Evolutionary conservation across 208 protist species (phyloP).

Genomic region (Porcisia deanei): DNA sequence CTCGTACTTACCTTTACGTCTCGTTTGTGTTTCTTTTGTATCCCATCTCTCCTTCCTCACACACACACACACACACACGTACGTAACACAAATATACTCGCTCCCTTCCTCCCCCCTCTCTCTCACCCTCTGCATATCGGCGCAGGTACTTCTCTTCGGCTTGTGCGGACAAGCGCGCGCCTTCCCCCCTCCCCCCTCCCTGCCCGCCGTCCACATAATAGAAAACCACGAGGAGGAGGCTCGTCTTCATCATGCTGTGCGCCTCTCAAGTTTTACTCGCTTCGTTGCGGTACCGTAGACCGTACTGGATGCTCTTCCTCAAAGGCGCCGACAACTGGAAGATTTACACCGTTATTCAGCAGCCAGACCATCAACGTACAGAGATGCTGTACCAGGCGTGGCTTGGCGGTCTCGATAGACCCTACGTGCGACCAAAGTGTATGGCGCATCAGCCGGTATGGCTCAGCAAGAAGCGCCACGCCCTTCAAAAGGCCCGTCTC

Average conservation of each 20-base stretch:
- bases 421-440: slow-evolving; percentile 89
- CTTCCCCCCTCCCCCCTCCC: neutral
- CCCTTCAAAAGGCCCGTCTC: slow-evolving; percentile 80
- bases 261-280: slow-evolving; percentile 30
- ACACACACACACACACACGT: slow-evolving; percentile 8
- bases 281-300: slow-evolving; percentile 55
- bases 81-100: neutral
- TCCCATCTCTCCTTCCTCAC: neutral
- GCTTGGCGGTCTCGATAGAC: slow-evolving; percentile 89
- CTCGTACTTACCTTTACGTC: neutral
- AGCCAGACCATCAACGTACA: slow-evolving; percentile 90
- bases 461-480: slow-evolving; percentile 89
- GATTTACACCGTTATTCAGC: slow-evolving; percentile 92
- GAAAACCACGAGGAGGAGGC: neutral
- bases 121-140: too few species aligned
- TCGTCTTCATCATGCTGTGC: slow-evolving; percentile 32
- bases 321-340: slow-evolving; percentile 91
- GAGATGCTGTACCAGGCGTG: slow-evolving; percentile 94
- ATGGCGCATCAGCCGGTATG: slow-evolving; percentile 90
- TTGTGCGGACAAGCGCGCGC: neutral
- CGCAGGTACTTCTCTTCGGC: too few species aligned
- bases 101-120: too few species aligned
- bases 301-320: slow-evolving; percentile 89
- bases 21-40: neutral
- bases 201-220: neutral